Base-by-base conservation (phyloP, 2,329 filamentous ascomycete species). In the Curvularia eragrostidis region DNA sequence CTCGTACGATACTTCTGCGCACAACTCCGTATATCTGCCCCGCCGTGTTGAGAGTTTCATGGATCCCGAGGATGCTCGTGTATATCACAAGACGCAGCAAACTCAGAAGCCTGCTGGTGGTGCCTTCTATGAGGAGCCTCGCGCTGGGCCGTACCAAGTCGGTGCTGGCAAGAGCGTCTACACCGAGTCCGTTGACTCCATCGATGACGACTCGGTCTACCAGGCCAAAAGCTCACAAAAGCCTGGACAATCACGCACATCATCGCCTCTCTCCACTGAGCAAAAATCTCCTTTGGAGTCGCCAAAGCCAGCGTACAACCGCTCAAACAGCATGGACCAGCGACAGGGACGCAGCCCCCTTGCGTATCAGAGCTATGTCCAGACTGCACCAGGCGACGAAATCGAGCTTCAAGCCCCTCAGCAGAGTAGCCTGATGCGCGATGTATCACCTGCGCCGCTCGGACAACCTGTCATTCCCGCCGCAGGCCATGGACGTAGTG, bases 21-120 rank as follows among this genome's bases (percentile, higher is more conserved):
- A 77, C 48, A 84, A 86, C 65, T 88, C 86, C 0, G 81, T 92
- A 28, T 87, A 87, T 66, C 78, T 89, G 70, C 89, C 90, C 0
- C 84, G 86, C 12, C 82, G 86, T 41, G 87, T 93, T 47, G 89
- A 93, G 67, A 90, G 85, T 68, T 86, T 94, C 68, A 91, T 96
- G 85, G 86, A 86, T 61, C 87, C 89, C 6, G 91, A 95, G 73
- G 91, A 94, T 70, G 85, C 87, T 34, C 84, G 84, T 62, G 90
- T 91, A 69, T 91, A 93, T 71, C 84, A 87, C 67, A 84, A 91
- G 68, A 87, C 88, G 1, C 89, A 90, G 70, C 68, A 78, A 53
- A 68, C 72, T 32, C 77, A 82, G 60, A 73, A 73, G 56, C 79
- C 79, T 21, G 77, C 79, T 12, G 79, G 80, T 54, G 80, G 79